Base-by-base conservation (phyloP, 2,329 filamentous ascomycete species). In the Ascochyta rabiei region DNA sequence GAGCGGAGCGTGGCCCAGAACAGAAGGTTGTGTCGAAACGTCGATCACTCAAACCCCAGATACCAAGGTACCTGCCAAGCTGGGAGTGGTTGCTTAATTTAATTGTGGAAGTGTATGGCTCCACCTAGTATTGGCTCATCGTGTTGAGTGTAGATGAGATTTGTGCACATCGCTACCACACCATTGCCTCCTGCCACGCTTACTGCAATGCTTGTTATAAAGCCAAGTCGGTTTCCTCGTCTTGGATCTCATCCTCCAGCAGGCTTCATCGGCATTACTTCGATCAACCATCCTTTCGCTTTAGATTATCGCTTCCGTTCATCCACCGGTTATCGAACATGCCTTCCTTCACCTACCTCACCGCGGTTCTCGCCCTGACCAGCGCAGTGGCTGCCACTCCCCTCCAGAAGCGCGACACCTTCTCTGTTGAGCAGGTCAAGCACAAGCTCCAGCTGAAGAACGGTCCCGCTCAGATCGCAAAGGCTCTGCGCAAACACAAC, bases 401-500 rank as follows among this genome's bases (percentile, higher is more conserved):
- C 4, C 63, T 75, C 43, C 63, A 57, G 54, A 71, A 70, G 62
- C 67, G 65, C 16, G 57, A 59, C 24, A 41, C 62, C 10, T 76
- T 75, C 59, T 62, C 68, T 7, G 43, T 75, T 16, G 23, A 64
- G 31, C 73, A 75, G 53, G 69, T 75, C 46, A 55, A 65, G 48
- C 65, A 63, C 44, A 61, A 59, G 45, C 60, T 59, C 15, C 67
- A 64, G 56, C 48, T 68, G 60, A 77, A 75, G 66, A 76, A 70
- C 57, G 77, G 77, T 28, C 70, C 77, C 1, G 56, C 61, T 7
- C 64, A 70, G 30, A 68, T 76, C 47, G 66, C 72, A 49, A 77
- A 77, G 70, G 73, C 75, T 1, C 74, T 77, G 53, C 61, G 69
- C 56, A 80, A 79, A 68, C 71, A 64, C 53, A 63, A 67, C 55